Conservation (phyloP, 108 stramenopile species). For the Skeletonema tropicum region DNA sequence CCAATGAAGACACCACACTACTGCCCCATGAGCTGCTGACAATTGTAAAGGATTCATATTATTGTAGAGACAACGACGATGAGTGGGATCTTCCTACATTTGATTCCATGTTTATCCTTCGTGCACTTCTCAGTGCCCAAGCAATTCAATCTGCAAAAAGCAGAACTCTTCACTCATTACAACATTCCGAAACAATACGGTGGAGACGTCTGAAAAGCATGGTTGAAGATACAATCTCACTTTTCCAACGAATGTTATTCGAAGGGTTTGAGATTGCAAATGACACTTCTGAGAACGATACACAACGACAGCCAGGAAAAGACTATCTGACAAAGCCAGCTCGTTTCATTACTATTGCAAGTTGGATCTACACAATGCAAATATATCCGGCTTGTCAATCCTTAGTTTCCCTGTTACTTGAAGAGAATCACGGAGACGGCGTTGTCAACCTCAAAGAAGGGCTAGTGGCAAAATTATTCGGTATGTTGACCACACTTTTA, state of each 20-base stretch:
- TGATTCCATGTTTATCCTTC: conserved; percentile 32
- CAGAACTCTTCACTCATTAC: conserved; percentile 9
- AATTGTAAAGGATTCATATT: conserved; percentile 38
- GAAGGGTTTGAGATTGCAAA: conserved; percentile 13
- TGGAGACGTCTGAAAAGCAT: conserved; percentile 45
- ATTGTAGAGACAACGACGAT: conserved; percentile 12
- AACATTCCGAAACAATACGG: conserved; percentile 9
- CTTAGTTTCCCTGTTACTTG: conserved; percentile 1
- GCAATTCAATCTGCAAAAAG: conserved; percentile 25
- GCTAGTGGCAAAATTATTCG: not conserved
- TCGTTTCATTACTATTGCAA: conserved; percentile 20
- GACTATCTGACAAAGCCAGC: not conserved
- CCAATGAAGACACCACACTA: not conserved
- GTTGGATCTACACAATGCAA: conserved; percentile 14
- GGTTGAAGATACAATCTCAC: conserved; percentile 25
- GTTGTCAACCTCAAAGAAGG: not conserved
- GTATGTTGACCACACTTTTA: conserved; percentile 22
- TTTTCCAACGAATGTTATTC: conserved; percentile 32
- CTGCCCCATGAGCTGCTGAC: conserved; percentile 24
- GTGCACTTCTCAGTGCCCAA: conserved; percentile 19
- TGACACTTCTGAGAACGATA: conserved; percentile 3
- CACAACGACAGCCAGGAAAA: not conserved
- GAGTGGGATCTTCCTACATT: conserved; percentile 15
- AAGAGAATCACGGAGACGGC: not conserved
- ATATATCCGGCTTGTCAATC: conserved; percentile 17